Evolutionary conservation across 2,329 filamentous ascomycete species (phyloP), one percentile per base, ranked within the genome.

Genomic region (Biscogniauxia sp.): DNA sequence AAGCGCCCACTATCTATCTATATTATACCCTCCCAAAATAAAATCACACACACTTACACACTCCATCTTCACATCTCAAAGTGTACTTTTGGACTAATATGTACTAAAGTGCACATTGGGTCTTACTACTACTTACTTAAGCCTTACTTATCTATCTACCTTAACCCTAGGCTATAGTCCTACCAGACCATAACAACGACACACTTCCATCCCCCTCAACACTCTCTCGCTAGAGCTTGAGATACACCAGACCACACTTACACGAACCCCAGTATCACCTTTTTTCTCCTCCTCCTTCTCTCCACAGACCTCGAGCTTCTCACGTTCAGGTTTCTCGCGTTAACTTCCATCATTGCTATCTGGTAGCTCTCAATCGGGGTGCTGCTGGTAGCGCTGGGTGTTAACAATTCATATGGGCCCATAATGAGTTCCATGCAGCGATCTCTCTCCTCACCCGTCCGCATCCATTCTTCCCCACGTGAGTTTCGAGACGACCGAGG

Each of bases 381-480:
- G 69, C 65, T 72, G 71, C 68, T 72, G 66, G 69, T 72, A 64
- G 74, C 71, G 74, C 77, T 76, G 71, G 68, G 69, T 73, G 71
- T 62, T 66, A 60, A 60, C 61, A 66, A 64, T 66, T 70, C 74
- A 71, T 71, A 81, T 81, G 79, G 77, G 74, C 74, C 75, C 80
- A 82, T 74, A 76, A 85, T 86, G 82, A 82, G 84, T 73, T 82
- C 83, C 76, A 85, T 86, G 83, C 82, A 86, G 77, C 82, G 82
- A 70, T 86, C 84, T 65, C 78, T 83, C 64, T 88, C 86, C 67
- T 87, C 86, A 74, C 83, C 85, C 69, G 84, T 85, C 76, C 81
- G 81, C 77, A 79, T 81, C 67, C 79, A 81, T 70, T 78, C 82
- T 67, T 82, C 83, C 75, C 78, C 82, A 71, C 81, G 86, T 88